Base-by-base conservation (phyloP, 2,329 filamentous ascomycete genomes). In the Teratosphaeria nubilosa region DNA sequence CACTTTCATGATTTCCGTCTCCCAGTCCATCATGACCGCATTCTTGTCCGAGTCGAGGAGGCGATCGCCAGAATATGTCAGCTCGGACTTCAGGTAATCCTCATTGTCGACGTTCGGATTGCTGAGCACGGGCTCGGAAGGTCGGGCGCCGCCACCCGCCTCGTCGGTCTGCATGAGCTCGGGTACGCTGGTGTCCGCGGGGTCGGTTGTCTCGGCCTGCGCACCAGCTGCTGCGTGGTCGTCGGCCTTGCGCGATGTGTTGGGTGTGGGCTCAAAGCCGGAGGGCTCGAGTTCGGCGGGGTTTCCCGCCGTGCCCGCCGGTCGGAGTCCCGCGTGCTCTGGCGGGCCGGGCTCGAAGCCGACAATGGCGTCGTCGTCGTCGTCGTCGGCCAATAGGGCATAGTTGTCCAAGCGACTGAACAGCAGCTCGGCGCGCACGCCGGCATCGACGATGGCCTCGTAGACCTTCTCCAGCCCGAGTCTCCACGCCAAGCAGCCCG, bases 341-440 rank as follows among this genome's bases (percentile, higher is more conserved):
- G 56, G 51, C 22, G 57, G 57, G 14, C 37, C 53, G 4, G 69
- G 69, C 53, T 73, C 70, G 55, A 72, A 69, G 25, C 70, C 70
- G 3, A 68, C 63, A 53, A 72, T 72, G 24, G 63, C 64, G 20
- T 70, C 68, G 20, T 79, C 78, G 14, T 80, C 81, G 32, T 77
- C 80, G 0, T 75, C 80, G 3, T 83, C 87, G 1, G 77, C 80
- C 5, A 96, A 77, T 69, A 79, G 78, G 73, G 92, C 86, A 68
- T 95, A 97, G 14, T 85, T 87, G 52, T 91, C 90, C 70, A 97
- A 77, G 53, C 94, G 75, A 61, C 85, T 87, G 67, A 97, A 83
- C 20, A 99, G 76, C 71, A 97, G 77, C 78, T 97, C 94, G 0
- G 92, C 92, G 55, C 92, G 81, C 57, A 96, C 89, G 16, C 94